phyloP scores from a whole-genome alignment of 1,284 basidiomycete species.

The Cutaneotrichosporon sp. region DNA sequence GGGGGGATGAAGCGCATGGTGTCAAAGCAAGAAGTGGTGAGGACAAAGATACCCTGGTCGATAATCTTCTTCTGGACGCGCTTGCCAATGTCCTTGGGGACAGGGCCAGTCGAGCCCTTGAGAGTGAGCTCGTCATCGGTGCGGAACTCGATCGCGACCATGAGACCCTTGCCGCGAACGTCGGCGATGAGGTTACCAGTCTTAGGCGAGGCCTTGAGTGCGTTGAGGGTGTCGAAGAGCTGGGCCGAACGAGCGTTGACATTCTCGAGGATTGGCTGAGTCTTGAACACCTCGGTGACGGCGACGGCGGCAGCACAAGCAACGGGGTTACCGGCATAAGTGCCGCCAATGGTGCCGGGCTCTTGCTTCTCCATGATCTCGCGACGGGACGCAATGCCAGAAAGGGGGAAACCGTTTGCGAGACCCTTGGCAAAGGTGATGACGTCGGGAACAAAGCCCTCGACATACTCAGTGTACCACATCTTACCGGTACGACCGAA shows the following conservation, averaged over 20 bases:
- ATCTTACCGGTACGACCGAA: conserved; percentile 86
- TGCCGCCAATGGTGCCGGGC: conserved; percentile 83
- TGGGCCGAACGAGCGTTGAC: conserved; percentile 72
- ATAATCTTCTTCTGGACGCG: conserved; percentile 77
- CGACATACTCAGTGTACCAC: conserved; percentile 68
- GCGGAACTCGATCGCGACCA: conserved; percentile 51
- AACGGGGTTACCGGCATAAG: conserved; percentile 86
- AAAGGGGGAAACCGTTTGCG: conserved; percentile 73
- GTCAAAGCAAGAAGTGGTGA: conserved; percentile 54
- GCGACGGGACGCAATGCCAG: conserved; percentile 76
- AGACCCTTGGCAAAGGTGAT: conserved; percentile 79
- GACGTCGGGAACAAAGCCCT: conserved; percentile 80
- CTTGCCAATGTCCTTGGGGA: conserved; percentile 67
- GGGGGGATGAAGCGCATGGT: conserved; percentile 67
- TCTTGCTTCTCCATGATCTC: conserved; percentile 77
- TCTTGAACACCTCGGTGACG: conserved; percentile 70
- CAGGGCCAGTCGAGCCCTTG: conserved; percentile 46
- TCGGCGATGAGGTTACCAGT: conserved; percentile 56
- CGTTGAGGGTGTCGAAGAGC: conserved; percentile 64
- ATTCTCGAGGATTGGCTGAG: conserved; percentile 76
- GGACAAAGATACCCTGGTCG: conserved; percentile 74
- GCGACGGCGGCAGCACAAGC: conserved; percentile 83
- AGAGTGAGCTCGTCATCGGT: conserved; percentile 33
- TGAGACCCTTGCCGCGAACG: conserved; percentile 54
- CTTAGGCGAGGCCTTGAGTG: conserved; percentile 48